Percentiles rank a stretch among this genome's conserved stretches.
Conservation (phyloP, 2,329 filamentous ascomycete species). For the Beauveria sp. region DNA sequence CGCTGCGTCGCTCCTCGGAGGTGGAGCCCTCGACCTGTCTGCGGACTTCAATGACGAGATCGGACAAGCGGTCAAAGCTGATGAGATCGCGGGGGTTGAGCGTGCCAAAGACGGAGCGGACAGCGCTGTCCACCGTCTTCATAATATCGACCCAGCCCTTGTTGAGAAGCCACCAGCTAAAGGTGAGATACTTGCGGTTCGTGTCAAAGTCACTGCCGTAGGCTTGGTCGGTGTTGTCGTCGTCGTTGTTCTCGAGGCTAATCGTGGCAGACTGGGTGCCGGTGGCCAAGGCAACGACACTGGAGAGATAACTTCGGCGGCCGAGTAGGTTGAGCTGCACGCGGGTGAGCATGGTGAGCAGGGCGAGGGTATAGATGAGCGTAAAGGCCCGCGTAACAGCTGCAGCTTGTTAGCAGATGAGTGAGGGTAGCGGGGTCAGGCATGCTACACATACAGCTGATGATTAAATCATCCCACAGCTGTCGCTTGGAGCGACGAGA, state of each 20-base stretch:
- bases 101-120: slow-evolving; percentile 81
- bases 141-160: slow-evolving; percentile 79
- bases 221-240: slow-evolving; percentile 71
- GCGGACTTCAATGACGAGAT: slow-evolving; percentile 75
- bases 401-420: slow-evolving; percentile 27
- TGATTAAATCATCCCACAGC: slow-evolving; percentile 95
- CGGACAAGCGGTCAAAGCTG: slow-evolving; percentile 69
- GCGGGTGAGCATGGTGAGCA: slow-evolving; percentile 85
- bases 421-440: not conserved
- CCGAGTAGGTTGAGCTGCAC: slow-evolving; percentile 97
- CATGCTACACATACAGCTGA: slow-evolving; percentile 62
- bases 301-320: slow-evolving; percentile 89
- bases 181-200: slow-evolving; percentile 88
- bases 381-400: slow-evolving; percentile 88
- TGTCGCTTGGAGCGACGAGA: slow-evolving; percentile 74
- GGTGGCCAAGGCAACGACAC: slow-evolving; percentile 83
- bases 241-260: slow-evolving; percentile 86
- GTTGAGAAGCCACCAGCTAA: slow-evolving; percentile 97
- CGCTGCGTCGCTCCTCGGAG: slow-evolving; percentile 30
- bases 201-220: slow-evolving; percentile 94
- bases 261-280: slow-evolving; percentile 69
- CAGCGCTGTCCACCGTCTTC: slow-evolving; percentile 73
- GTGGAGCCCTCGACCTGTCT: slow-evolving; percentile 69
- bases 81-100: slow-evolving; percentile 85
- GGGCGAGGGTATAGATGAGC: slow-evolving; percentile 79